These are phyloP conservation scores for Aspergillus unguis DNA, from an alignment of 2,329 filamentous ascomycete species.

Conservation along the genomic window DNA sequence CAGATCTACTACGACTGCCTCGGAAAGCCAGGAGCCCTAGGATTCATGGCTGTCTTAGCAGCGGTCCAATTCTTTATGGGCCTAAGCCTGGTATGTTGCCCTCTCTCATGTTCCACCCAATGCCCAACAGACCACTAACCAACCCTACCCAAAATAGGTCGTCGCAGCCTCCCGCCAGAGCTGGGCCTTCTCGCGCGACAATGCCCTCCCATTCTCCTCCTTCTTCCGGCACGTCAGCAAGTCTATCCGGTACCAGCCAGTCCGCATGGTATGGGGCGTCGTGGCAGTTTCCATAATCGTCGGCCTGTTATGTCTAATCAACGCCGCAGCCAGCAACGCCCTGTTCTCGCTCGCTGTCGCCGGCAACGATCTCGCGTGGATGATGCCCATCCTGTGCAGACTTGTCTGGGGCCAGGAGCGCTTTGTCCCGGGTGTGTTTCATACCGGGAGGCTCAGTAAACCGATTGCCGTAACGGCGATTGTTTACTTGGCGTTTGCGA, in stretches of 20 bases:
- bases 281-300: conserved; percentile 51
- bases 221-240: conserved; percentile 57
- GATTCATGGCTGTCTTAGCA: conserved; percentile 57
- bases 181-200: conserved; percentile 62
- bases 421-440: conserved; percentile 58
- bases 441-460: conserved; percentile 53
- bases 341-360: conserved; percentile 54
- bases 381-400: conserved; percentile 55
- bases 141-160: conserved; percentile 22
- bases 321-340: conserved; percentile 53
- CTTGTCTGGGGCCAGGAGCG: conserved; percentile 56
- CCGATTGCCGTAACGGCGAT: conserved; percentile 55
- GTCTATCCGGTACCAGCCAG: conserved; percentile 54
- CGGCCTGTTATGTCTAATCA: conserved; percentile 57
- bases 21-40: conserved; percentile 58
- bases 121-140: background rate
- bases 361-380: conserved; percentile 59
- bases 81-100: conserved; percentile 44
- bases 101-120: background rate
- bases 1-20: conserved; percentile 60
- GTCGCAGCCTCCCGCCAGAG: conserved; percentile 58
- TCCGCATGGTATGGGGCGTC: conserved; percentile 57
- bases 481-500: conserved; percentile 54
- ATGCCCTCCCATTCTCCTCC: conserved; percentile 56
- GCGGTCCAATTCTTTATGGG: conserved; percentile 63